Evolutionary conservation across 345 rosid species (phyloP).

Genomic region (Gynandropsis gynandra): DNA sequence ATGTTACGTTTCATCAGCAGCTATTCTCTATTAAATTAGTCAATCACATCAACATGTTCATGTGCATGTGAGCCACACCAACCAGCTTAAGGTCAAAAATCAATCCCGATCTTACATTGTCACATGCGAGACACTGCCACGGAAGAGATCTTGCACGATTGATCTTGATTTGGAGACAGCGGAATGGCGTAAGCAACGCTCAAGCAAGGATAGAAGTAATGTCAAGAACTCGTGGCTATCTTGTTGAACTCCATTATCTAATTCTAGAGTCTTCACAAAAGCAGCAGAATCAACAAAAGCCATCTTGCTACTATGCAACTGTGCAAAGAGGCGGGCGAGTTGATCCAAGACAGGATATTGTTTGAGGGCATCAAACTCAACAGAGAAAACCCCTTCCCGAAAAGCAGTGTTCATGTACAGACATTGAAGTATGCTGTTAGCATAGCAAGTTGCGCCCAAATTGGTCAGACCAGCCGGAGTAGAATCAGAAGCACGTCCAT

Average conservation of each 20-base stretch:
- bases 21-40: background rate
- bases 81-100: slow-evolving; percentile 3
- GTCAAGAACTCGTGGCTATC: slow-evolving; percentile 97
- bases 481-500: slow-evolving; percentile 58
- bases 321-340: slow-evolving; percentile 81
- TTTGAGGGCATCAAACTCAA: slow-evolving; percentile 61
- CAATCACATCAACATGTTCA: background rate
- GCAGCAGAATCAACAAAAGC: slow-evolving; percentile 91
- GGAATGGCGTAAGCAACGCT: slow-evolving; percentile 69
- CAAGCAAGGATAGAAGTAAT: slow-evolving; percentile 87
- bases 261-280: slow-evolving; percentile 77
- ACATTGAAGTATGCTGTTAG: slow-evolving; percentile 93
- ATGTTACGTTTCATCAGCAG: background rate
- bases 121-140: slow-evolving; percentile 95
- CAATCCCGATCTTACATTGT: slow-evolving; percentile 64
- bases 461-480: slow-evolving; percentile 91
- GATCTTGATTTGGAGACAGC: slow-evolving; percentile 53
- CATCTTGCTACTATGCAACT: slow-evolving; percentile 69
- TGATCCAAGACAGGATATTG: slow-evolving; percentile 81
- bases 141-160: slow-evolving; percentile 91
- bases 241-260: slow-evolving; percentile 94
- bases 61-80: slow-evolving; percentile 2
- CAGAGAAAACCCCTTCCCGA: slow-evolving; percentile 72
- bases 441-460: slow-evolving; percentile 95
- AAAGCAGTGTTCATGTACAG: slow-evolving; percentile 81